These are phyloP conservation scores for Cornus florida DNA, from an alignment of 148 eudicot genomes.

Conservation along the genomic window DNA sequence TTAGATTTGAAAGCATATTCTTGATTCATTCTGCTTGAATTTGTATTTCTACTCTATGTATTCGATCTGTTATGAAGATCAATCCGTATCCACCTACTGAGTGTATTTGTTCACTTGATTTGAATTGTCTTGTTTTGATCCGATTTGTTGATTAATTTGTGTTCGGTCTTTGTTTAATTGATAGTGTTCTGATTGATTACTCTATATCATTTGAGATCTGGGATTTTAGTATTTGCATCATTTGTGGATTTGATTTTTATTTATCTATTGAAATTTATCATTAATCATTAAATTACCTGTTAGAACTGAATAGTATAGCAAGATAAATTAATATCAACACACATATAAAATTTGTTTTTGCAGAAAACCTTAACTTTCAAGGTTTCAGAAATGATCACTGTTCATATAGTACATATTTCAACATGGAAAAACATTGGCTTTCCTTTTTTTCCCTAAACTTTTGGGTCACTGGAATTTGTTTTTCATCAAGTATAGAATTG, in stretches of 20 bases:
- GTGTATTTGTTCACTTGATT: neutral
- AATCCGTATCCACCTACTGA: neutral
- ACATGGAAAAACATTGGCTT: no score
- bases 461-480: no score
- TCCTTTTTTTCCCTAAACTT: no score
- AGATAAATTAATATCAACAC: no score
- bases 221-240: neutral
- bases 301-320: no score
- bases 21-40: neutral
- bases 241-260: neutral
- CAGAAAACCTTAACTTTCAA: no score
- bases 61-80: neutral
- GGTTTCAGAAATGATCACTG: no score
- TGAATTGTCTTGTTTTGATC: neutral
- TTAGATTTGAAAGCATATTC: neutral
- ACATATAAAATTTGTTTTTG: no score
- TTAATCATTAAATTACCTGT: no score
- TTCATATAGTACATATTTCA: no score
- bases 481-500: no score
- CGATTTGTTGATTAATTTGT: neutral
- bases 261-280: no score
- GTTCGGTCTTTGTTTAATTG: neutral
- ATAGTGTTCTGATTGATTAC: neutral
- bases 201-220: neutral
- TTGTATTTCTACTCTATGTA: neutral